Conservation (phyloP, 2,329 filamentous ascomycete species). For the Paracorniculantispora psalliotae region DNA sequence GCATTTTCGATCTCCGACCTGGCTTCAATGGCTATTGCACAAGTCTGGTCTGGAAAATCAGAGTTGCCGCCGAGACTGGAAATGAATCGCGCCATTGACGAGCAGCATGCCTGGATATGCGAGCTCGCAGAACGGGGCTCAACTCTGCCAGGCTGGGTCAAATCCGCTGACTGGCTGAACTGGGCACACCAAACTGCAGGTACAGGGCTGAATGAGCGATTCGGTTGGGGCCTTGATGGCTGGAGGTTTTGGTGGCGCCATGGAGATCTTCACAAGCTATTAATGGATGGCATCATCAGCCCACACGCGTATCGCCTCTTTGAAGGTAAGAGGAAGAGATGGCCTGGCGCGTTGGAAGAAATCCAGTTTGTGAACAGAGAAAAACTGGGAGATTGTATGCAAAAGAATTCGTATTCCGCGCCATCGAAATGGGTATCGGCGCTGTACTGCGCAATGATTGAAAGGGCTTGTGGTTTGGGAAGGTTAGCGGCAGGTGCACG, state of each 20-base stretch:
- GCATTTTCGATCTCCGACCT: conserved; percentile 37
- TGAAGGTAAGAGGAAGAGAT: conserved; percentile 34
- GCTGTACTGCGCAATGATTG: neutral
- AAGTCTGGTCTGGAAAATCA: conserved; percentile 37
- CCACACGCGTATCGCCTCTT: conserved; percentile 38
- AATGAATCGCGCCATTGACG: conserved; percentile 33
- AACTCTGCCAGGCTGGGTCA: conserved; percentile 24
- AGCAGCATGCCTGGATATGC: conserved; percentile 30
- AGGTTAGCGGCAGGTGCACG: too few species aligned
- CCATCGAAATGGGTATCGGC: neutral
- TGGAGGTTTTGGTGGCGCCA: conserved; percentile 40
- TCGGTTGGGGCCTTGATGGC: conserved; percentile 36
- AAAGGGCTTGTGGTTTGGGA: neutral
- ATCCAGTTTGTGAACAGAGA: neutral
- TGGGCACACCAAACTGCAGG: conserved; percentile 40
- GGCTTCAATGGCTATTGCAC: conserved; percentile 37
- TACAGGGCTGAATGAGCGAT: conserved; percentile 32
- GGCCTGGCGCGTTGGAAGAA: conserved; percentile 32
- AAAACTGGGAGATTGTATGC: neutral
- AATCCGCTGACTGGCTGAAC: conserved; percentile 30
- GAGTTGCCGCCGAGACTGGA: conserved; percentile 29
- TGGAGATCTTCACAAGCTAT: conserved; percentile 30
- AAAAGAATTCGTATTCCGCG: neutral
- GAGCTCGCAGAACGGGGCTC: conserved; percentile 24
- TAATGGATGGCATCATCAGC: conserved; percentile 36